phyloP scores from a whole-genome alignment of 345 rosid species.

The Arabidopsis arenosa region DNA sequence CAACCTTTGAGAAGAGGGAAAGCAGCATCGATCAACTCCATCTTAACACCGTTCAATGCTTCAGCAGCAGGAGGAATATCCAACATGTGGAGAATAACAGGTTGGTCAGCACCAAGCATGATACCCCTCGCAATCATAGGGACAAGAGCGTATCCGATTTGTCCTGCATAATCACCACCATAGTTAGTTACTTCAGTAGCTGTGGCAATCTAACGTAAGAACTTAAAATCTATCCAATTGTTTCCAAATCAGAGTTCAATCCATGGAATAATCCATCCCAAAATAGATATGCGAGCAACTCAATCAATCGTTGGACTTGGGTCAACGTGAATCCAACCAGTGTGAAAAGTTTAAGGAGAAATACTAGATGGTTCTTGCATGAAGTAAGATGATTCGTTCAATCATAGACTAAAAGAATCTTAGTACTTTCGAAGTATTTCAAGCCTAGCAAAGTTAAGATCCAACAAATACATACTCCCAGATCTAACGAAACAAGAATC shows the following conservation, averaged over 20 bases:
- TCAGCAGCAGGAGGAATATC: conserved; percentile 98
- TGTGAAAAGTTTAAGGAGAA: neutral
- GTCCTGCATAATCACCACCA: conserved; percentile 60
- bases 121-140: conserved; percentile 99
- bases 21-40: conserved; percentile 98
- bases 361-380: neutral
- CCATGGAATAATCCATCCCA: neutral
- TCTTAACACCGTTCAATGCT: conserved; percentile 95
- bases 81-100: conserved; percentile 98
- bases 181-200: neutral
- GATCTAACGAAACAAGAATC: conserved; percentile 21
- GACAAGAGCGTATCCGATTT: conserved; percentile 98
- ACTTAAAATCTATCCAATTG: neutral
- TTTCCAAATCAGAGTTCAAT: neutral
- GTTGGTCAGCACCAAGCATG: conserved; percentile 98
- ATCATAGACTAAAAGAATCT: conserved; percentile 3
- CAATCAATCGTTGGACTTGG: neutral
- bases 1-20: conserved; percentile 96
- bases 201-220: neutral
- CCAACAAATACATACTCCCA: neutral
- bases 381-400: neutral
- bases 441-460: conserved; percentile 10
- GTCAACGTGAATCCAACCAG: neutral
- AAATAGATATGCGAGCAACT: conserved; percentile 3
- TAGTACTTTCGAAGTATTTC: neutral